Conservation (phyloP, 768 basidiomycete genomes). For the Serpula lacrymans region DNA sequence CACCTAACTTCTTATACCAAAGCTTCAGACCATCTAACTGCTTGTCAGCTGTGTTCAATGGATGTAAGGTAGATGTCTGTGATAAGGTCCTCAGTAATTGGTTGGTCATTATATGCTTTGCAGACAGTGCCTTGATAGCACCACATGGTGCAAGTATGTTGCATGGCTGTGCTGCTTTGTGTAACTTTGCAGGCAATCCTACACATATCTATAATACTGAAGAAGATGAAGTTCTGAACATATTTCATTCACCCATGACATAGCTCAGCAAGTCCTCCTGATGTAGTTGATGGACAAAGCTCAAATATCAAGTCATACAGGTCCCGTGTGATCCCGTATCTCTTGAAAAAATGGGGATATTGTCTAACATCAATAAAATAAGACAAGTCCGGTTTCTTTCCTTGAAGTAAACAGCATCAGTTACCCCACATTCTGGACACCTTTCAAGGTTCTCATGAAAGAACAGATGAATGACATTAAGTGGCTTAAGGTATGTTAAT, state of each 20-base stretch:
- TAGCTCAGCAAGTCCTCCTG: conserved; percentile 15
- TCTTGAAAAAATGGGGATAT: conserved; percentile 16
- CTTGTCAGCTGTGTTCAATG: too few relatives aligned
- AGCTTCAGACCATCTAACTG: too few relatives aligned
- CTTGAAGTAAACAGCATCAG: too few relatives aligned
- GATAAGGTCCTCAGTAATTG: too few relatives aligned
- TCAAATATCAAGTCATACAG: conserved; percentile 23
- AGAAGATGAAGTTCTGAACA: conserved; percentile 20
- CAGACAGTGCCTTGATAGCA: too few relatives aligned
- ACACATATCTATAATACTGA: conserved; percentile 11
- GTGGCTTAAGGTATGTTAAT: conserved; percentile 15
- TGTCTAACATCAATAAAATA: conserved; percentile 9
- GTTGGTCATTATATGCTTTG: too few relatives aligned
- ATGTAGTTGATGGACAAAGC: conserved; percentile 14
- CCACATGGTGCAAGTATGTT: too few relatives aligned
- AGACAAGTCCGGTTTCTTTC: neutral
- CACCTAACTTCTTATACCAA: too few relatives aligned
- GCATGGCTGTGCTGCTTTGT: too few relatives aligned
- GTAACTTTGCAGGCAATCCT: conserved; percentile 20
- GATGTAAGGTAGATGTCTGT: too few relatives aligned
- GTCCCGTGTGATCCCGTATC: conserved; percentile 16
- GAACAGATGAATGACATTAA: conserved; percentile 19
- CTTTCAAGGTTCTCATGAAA: conserved; percentile 10
- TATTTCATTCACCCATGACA: neutral
- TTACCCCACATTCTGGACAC: conserved; percentile 10